These are phyloP conservation scores for Boletus rex-veris DNA, from an alignment of 768 basidiomycete genomes.

Conservation along the genomic window DNA sequence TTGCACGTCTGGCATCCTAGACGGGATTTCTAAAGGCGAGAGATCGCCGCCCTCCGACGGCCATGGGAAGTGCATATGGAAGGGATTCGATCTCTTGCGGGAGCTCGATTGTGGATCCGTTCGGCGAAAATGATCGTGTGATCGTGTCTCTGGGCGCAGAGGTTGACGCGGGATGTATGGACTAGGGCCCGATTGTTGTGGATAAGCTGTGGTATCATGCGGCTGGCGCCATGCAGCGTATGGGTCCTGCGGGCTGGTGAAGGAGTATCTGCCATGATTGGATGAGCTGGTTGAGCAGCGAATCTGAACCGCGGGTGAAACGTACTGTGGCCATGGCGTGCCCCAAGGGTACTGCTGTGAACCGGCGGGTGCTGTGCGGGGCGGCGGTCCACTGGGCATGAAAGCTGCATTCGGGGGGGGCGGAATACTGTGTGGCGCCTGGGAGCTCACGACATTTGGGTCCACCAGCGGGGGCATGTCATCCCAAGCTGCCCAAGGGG, in stretches of 20 bases:
- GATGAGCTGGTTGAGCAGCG: not conserved
- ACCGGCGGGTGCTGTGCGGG: slow-evolving; percentile 4
- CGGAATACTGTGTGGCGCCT: slow-evolving; percentile 15
- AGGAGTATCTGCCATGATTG: slow-evolving; percentile 1
- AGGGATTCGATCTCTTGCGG: slow-evolving; percentile 3
- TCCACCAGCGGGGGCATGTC: slow-evolving; percentile 31
- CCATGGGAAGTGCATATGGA: slow-evolving; percentile 10
- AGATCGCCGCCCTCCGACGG: slow-evolving; percentile 17
- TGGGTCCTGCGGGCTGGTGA: slow-evolving; percentile 17
- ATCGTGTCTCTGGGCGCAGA: slow-evolving; percentile 5
- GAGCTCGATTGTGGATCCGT: not conserved
- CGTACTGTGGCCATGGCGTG: slow-evolving; percentile 16
- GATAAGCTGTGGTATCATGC: slow-evolving; percentile 4
- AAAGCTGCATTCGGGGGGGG: slow-evolving; percentile 23
- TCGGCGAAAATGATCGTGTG: slow-evolving; percentile 8
- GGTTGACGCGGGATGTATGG: slow-evolving; percentile 30
- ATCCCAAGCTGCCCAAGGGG: slow-evolving; percentile 11
- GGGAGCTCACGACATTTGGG: slow-evolving; percentile 1
- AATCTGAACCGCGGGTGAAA: not conserved
- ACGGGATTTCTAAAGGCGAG: slow-evolving; percentile 17
- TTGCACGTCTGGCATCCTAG: slow-evolving; percentile 18
- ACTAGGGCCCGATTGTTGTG: slow-evolving; percentile 23
- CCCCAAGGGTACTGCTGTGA: slow-evolving; percentile 13
- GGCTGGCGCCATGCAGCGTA: slow-evolving; percentile 6
- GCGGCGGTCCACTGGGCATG: slow-evolving; percentile 12